A percentile compares a stretch with the other conserved stretches of the same genome.
phyloP scores from a whole-genome alignment of 2,329 filamentous ascomycete species.

The Diaporthe longicolla region DNA sequence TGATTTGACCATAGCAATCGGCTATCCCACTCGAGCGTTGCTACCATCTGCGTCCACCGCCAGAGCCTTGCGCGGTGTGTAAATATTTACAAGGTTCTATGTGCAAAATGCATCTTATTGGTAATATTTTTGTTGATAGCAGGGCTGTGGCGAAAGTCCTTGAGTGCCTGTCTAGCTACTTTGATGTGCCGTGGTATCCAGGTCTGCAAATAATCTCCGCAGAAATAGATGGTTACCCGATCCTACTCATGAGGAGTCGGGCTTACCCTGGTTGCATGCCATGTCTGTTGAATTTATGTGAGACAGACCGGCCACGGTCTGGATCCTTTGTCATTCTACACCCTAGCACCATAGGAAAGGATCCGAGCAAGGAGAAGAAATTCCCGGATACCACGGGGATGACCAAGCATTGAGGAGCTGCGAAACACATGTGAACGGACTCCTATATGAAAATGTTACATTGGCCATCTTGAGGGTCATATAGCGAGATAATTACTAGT shows the following conservation, averaged over 20 bases:
- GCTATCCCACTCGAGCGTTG: background rate
- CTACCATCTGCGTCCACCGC: too few relatives aligned
- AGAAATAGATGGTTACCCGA: background rate
- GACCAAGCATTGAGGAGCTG: background rate
- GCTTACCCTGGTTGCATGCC: constrained; percentile 10
- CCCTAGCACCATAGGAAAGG: background rate
- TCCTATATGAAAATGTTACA: constrained; percentile 6
- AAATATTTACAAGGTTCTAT: background rate
- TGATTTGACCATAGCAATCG: background rate
- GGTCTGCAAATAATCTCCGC: background rate
- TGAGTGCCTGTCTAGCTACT: background rate
- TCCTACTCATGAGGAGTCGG: background rate
- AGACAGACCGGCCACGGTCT: constrained; percentile 4
- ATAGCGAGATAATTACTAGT: background rate
- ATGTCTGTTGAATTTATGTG: constrained; percentile 8
- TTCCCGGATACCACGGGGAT: background rate
- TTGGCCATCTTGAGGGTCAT: background rate
- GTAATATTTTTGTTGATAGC: background rate
- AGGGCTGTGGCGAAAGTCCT: background rate
- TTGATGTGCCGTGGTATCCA: background rate
- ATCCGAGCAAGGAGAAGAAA: background rate
- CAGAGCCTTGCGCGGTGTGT: too few relatives aligned
- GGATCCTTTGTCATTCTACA: background rate
- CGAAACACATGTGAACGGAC: background rate
- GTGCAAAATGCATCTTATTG: background rate